Base-by-base conservation (phyloP, 371 early-diverging fungal species). In the Mucor plumbeus region DNA sequence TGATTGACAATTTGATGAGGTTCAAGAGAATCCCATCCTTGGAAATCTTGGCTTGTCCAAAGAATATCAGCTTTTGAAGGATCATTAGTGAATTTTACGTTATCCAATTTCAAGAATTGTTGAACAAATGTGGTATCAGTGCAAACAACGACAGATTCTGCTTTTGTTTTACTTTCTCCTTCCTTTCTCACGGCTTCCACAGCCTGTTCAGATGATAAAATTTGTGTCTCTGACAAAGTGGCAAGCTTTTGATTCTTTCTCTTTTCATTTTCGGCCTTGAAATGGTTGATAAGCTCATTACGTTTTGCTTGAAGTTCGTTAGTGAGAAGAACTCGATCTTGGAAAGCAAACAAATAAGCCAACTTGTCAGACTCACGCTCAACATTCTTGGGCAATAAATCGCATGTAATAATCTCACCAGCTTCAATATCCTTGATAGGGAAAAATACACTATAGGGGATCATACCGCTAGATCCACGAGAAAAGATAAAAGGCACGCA, bases 401-500 rank as follows among this genome's bases (percentile, higher is more conserved):
- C 85, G 58, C 81, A 78, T 0, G 83, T 83, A 53, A 85, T 50
- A 4, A 81, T 69, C 36, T 80, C 85, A 8, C 86, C 86, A 48
- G 82, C 65, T 8, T 71, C 68, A 48, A 88, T 79, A 53, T 84
- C 83, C 54, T 83, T 75, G 63, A 86, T 82, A 2, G 88, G 86
- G 71, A 81, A 88, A 54, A 88, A 70, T 56, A 88, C 82, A 57
- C 85, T 86, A 59, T 88, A 88, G 15, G 88, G 86, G 41, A 88
- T 85, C 61, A 86, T 85, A 14, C 73, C 76, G 9, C 59, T 68
- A 4, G 75, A 72, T 4, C 88, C 86, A 13, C 86, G 84, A 26
- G 86, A 84, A 62, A 85, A 88, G 72, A 88, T 84, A 62, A 88
- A 88, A 7, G 88, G 88, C 5, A 82, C 57, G 68, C 83, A 84